Evolutionary conservation across 1,284 basidiomycete genomes (phyloP).

Genomic region (Sanghuangporus sanghuang): DNA sequence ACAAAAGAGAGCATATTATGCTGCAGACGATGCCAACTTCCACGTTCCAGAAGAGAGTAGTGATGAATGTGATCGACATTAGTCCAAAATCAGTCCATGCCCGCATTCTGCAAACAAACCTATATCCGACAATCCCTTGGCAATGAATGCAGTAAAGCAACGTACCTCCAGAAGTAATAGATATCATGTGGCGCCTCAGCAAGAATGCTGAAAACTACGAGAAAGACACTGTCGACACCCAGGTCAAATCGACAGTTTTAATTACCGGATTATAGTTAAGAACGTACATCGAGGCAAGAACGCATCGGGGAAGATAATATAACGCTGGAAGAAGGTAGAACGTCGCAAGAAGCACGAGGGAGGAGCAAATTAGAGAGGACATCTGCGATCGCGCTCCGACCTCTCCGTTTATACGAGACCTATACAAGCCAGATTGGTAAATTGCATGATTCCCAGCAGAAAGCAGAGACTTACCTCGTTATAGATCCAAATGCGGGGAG

Average conservation of each 20-base stretch:
- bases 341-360: constrained; percentile 72
- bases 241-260: constrained; percentile 1
- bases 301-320: constrained; percentile 76
- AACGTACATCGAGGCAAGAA: constrained; percentile 71
- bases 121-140: neutral
- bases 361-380: constrained; percentile 76
- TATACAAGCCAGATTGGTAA: constrained; percentile 24
- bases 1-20: constrained; percentile 77
- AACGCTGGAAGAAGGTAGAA: constrained; percentile 83
- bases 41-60: constrained; percentile 76
- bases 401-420: constrained; percentile 81
- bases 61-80: constrained; percentile 79
- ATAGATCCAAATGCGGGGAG: constrained; percentile 88
- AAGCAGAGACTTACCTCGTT: constrained; percentile 49
- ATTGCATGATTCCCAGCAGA: neutral
- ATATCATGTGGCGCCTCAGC: constrained; percentile 85
- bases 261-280: neutral
- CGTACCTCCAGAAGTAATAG: constrained; percentile 74
- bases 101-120: constrained; percentile 54
- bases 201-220: constrained; percentile 84
- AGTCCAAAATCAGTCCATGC: constrained; percentile 84
- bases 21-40: constrained; percentile 84
- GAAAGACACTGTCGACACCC: constrained; percentile 49
- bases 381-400: constrained; percentile 86
- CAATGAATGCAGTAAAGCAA: constrained; percentile 18